Evolutionary conservation across 2,329 filamentous ascomycete genomes (phyloP), one percentile per base, ranked within the genome.

Genomic region (Periconia sp.): DNA sequence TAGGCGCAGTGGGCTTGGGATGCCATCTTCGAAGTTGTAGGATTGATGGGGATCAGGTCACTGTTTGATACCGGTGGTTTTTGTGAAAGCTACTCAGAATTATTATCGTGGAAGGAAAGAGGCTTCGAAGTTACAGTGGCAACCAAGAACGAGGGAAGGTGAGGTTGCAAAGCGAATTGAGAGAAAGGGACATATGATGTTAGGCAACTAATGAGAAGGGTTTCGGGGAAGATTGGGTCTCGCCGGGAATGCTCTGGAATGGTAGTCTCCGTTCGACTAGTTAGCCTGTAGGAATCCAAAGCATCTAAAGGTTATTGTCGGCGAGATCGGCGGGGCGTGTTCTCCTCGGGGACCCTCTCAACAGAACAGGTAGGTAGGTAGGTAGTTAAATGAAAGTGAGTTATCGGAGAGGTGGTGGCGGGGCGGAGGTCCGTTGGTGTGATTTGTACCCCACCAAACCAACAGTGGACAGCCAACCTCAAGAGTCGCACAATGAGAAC

Each of bases 1-100:
- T 88, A 92, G 68, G 93, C 86, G 75, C 92, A 97, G 76, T 97
- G 93, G 55, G 87, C 88, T 65, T 84, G 77, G 53, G 89, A 88
- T 46, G 94, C 93, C 93, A 97, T 97, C 50, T 43, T 59, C 53
- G 37, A 43, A 23, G 35, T 15, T n/a, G 47, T 46, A 42, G 49
- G 48, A 33, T 18, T 54, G 23, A 48, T 43, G 43, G 23, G 31
- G 31, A 33, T 33, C 14, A 33, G 31, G 14, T 33, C 8, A 14
- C 31, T 33, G 31, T 33, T 8, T 33, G 7, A 33, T 7, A 7
- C 7, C 31, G 31, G 14, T 14, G 31, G 31, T 33, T 33, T 7
- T 33, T 33, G 7, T 33, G 31, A 14, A 33, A 33, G 11, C 15
- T 37, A 11, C 19, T 19, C 27, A 18, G 37, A 37, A 37, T 11